Evolutionary conservation across 164 flowering plant genomes (phyloP), one percentile per base, ranked within the genome.

Genomic region (Sedum album): DNA sequence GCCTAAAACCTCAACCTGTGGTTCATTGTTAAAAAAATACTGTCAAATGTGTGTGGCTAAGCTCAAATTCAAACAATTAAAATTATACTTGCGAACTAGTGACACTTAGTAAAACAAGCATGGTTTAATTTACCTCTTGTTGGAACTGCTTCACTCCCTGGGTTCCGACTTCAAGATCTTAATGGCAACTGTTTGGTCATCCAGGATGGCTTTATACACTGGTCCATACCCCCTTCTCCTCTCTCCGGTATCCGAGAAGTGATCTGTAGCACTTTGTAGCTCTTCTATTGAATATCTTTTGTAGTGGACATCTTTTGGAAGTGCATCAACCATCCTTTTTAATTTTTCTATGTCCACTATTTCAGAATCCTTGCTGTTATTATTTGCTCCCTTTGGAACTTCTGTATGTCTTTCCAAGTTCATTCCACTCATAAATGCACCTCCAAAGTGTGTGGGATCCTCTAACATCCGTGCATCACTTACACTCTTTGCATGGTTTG

Each of bases 211-310:
- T 75, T 70, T 79, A 64, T 72, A 91, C 30, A 91, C 97, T 36
- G 97, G 95, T 36, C 97, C 95, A 79, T 91, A 91, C 23, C 93
- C 97, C 97, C 97, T 81, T 89, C 97, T 36, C 97, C 97, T 62
- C 89, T 81, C 78, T 86, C 85, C 33, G 63, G 60, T 67, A 17
- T 14, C 68, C 1, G 87, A 72, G 73, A 91, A 91, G 65, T 79
- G 60, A 62, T 85, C 68, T 0, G 93, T 91, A 48, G 91, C 91
- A 33, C n/a, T 71, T 72, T 82, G 83, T 49, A 91, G 84, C 39
- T 87, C 93, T 23, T 85, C 78, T 15, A 89, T 73, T 20, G 74
- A 76, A 73, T 89, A 91, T 70, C 66, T 82, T 73, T 86, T 77
- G 46, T 77, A 86, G 31, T 69, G 44, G 2, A 73, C 17, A 0